Evolutionary conservation across 495 filamentous ascomycete genomes (phyloP).

Genomic region (Chaetomium tenue): DNA sequence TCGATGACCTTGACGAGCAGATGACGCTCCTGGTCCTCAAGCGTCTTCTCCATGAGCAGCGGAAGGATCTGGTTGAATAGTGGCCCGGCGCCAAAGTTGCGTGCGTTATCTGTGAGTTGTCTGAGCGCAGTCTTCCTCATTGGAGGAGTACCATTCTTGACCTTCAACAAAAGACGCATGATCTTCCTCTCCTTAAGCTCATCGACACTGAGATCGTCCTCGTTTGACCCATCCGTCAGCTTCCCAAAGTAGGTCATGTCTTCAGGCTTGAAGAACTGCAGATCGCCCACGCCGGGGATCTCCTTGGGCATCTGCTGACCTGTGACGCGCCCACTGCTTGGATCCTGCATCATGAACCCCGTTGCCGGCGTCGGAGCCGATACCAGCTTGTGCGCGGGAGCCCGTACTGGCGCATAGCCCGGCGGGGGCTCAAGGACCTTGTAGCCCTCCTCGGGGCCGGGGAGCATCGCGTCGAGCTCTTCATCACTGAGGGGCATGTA

Average conservation of each 20-base stretch:
- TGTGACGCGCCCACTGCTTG: slow-evolving; percentile 72
- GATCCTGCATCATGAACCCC: slow-evolving; percentile 98
- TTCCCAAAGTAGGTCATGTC: slow-evolving; percentile 99
- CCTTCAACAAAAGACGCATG: slow-evolving; percentile 93
- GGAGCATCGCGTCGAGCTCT: slow-evolving; percentile 88
- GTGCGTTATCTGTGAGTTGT: slow-evolving; percentile 95
- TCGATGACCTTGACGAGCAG: slow-evolving; percentile 99
- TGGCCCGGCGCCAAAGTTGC: slow-evolving; percentile 91
- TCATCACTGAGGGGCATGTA: slow-evolving; percentile 85
- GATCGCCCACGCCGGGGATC: slow-evolving; percentile 94
- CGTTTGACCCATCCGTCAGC: slow-evolving; percentile 90
- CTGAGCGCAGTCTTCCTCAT: slow-evolving; percentile 99
- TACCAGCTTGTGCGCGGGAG: slow-evolving; percentile 72
- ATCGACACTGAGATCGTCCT: slow-evolving; percentile 86
- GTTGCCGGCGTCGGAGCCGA: slow-evolving; percentile 67
- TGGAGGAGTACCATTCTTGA: slow-evolving; percentile 98
- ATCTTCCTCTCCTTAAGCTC: slow-evolving; percentile 98
- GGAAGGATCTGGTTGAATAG: slow-evolving; percentile 98
- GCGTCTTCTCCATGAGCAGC: slow-evolving; percentile 94
- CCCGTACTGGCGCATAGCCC: slow-evolving; percentile 83
- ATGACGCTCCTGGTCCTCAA: slow-evolving; percentile 98
- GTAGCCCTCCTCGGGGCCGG: slow-evolving; percentile 75
- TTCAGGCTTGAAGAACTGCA: slow-evolving; percentile 98
- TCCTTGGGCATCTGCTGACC: slow-evolving; percentile 94
- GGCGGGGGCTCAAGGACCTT: slow-evolving; percentile 90